Evolutionary conservation across 2,329 filamentous ascomycete genomes (phyloP), one percentile per base, ranked within the genome.

Genomic region (Fusarium solani-melongenae): DNA sequence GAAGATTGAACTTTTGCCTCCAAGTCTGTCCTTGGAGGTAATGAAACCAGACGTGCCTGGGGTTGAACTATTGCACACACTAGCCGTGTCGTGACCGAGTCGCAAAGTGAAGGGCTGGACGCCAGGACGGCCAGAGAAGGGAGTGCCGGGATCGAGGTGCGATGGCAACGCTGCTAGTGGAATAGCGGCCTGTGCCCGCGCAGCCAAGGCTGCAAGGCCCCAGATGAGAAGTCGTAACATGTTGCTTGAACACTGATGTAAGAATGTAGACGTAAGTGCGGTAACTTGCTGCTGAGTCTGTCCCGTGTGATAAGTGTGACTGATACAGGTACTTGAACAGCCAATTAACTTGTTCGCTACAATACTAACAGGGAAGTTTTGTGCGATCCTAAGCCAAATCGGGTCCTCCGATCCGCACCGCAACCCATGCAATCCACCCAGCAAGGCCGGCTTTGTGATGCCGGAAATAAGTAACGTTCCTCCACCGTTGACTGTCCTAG

Each of bases 31-130:
- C 11, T 66, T 27, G 24, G 56, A 51, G 4, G 14, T 22, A 9
- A 66, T 61, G 44, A 36, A 61, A 5, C 63, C 63, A n/a, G 63
- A 27, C 4, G 56, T 61, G 10, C 63, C 63, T 0, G 59, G 59
- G 4, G 59, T 62, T 7, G 63, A 66, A 31, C 63, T 66, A 4
- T 61, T 66, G 44, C 63, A 66, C 3, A 66, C 56, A 3, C 31
- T 51, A 4, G 59, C 49, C 1, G 44, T 62, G 4, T 62, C 59
- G 5, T n/a, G 24, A 1, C 44, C 59, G 1, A 44, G 20, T 22
- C 39, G 11, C 39, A 44, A 15, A 4, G 20, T 44, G 7, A 44
- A 44, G 20, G 39, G 20, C 11, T 44, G 12, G 20, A 44, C 6
- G 20, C 20, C 39, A 22, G 11, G 20, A 9, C 6, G 39, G 2